Evolutionary conservation across 768 basidiomycete species (phyloP).

Genomic region (Lactarius psammicola): DNA sequence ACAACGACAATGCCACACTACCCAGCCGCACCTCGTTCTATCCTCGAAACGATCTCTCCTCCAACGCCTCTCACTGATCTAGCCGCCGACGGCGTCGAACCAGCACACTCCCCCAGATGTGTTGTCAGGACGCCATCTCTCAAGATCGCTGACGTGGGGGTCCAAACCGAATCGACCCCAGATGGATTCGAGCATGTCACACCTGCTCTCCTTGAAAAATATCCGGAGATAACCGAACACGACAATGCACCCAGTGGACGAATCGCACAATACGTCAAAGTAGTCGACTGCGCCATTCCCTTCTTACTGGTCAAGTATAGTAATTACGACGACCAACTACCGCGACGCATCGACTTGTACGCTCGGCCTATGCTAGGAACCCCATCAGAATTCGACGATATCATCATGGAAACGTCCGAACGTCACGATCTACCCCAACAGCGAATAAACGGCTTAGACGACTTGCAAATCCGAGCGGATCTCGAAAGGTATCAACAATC

Average conservation of each 20-base stretch:
- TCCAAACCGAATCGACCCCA: background rate
- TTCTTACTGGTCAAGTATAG: too few species aligned
- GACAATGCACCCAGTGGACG: background rate
- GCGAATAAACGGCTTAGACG: background rate
- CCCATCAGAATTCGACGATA: background rate
- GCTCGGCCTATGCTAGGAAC: background rate
- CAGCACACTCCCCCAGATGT: too few species aligned
- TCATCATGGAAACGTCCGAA: background rate
- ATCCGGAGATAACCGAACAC: background rate
- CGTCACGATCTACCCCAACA: too few species aligned
- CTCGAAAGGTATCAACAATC: too few species aligned
- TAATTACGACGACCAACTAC: background rate
- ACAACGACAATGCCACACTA: background rate
- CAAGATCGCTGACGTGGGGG: background rate
- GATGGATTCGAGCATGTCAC: background rate
- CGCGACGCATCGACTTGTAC: background rate
- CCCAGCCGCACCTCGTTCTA: background rate
- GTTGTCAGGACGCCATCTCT: background rate
- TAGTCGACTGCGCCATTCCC: background rate
- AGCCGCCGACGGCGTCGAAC: too few species aligned
- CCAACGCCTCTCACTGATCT: too few species aligned
- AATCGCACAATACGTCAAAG: background rate
- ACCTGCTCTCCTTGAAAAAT: background rate
- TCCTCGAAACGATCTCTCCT: background rate
- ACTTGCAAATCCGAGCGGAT: background rate